A percentile compares a stretch with the other conserved stretches of the same genome.
phyloP scores from a whole-genome alignment of 2,329 filamentous ascomycete species.

The Colletotrichum sp. region DNA sequence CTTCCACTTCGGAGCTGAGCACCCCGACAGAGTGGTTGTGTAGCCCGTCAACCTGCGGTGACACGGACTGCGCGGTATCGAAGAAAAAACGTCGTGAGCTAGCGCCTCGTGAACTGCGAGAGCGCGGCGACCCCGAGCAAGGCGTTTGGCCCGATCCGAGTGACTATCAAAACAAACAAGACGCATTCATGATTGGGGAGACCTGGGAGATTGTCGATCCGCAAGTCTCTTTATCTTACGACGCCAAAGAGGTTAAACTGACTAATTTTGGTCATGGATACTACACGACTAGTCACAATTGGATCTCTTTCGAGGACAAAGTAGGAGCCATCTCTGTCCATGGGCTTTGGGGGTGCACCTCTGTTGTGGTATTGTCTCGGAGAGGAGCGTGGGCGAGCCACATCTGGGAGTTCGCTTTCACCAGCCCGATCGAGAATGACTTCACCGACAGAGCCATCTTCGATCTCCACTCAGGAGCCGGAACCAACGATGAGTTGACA shows the following conservation, averaged over 20 bases:
- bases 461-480: background rate
- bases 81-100: background rate
- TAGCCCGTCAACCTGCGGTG: background rate
- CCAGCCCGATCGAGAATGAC: rapidly evolving
- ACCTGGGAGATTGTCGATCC: background rate
- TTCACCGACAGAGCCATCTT: background rate
- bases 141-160: background rate
- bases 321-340: background rate
- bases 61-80: background rate
- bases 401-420: background rate
- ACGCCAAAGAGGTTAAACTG: background rate
- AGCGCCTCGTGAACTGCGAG: background rate
- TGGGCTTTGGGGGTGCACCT: background rate
- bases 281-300: background rate
- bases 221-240: background rate
- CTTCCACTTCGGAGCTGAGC: background rate
- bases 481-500: background rate
- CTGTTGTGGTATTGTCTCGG: background rate
- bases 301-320: background rate
- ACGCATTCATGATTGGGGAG: background rate
- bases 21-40: background rate
- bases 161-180: background rate
- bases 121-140: background rate
- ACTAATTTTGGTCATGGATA: rapidly evolving
- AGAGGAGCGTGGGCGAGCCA: background rate